Evolutionary conservation across 169 alveolate species (phyloP).

Genomic region (Plasmodium berghei): DNA sequence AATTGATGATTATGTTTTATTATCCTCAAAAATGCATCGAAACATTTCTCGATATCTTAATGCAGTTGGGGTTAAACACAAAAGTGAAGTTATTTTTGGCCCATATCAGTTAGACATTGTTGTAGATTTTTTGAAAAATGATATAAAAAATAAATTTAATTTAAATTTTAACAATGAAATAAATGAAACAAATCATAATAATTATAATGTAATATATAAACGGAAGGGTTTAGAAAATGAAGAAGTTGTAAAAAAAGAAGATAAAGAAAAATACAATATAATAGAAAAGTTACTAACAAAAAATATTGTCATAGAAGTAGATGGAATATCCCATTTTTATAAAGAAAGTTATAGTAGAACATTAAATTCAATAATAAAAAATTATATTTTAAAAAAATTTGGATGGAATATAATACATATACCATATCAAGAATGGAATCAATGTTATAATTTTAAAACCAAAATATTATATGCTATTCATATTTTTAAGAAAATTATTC

Average conservation of each 20-base stretch:
- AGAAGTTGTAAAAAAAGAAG: background rate
- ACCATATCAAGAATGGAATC: constrained; percentile 77
- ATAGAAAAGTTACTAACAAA: constrained; percentile 26
- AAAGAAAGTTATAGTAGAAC: constrained; percentile 73
- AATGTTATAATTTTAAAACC: constrained; percentile 53
- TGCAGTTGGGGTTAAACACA: constrained; percentile 50
- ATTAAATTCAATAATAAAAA: constrained; percentile 60
- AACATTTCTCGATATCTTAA: constrained; percentile 44
- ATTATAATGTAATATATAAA: constrained; percentile 11
- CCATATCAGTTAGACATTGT: constrained; percentile 73
- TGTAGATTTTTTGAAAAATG: constrained; percentile 38
- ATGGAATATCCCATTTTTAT: constrained; percentile 71
- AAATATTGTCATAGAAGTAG: constrained; percentile 68
- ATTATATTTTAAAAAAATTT: constrained; percentile 58
- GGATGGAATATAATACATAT: constrained; percentile 74
- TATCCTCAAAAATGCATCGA: constrained; percentile 71
- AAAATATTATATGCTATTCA: constrained; percentile 35
- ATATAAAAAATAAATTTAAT: background rate
- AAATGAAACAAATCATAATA: background rate
- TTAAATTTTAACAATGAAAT: background rate
- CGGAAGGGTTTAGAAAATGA: constrained; percentile 10
- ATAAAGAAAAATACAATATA: background rate
- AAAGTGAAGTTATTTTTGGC: constrained; percentile 70
- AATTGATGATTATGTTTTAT: constrained; percentile 41
- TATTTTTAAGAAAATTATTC: constrained; percentile 14